Base-by-base conservation (phyloP, 225 moss, liverwort and hornwort genomes). In the Pseudoscleropodium purum region DNA sequence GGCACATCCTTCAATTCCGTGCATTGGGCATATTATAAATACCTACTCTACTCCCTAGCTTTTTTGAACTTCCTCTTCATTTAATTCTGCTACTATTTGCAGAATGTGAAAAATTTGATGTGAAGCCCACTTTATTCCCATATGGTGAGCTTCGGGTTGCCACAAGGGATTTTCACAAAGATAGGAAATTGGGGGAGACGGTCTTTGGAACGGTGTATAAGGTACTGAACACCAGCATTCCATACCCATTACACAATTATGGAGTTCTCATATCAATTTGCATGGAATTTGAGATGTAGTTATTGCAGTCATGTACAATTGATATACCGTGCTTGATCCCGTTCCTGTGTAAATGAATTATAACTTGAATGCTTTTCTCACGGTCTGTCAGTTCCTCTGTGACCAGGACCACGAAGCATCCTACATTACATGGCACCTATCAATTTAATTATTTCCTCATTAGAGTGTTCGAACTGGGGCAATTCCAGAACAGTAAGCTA, bases 311-410 rank as follows among this genome's bases (percentile, higher is more conserved):
- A 39, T 68, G 23, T 25, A 10, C 68, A 43, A 24, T 24, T 72
- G 33, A 5, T 76, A 9, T 34, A 51, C 5, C 0, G 0, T 75
- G 21, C 0, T 2, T 31, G 41, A 61, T 20, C 11, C 10, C 0
- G 10, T 19, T 47, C 6, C 2, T 45, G 33, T 9, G 16, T 15
- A 63, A 43, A 13, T 9, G 10, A 23, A 45, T 62, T 15, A 23
- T 63, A 27, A 81, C 31, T 62, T 62, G 19, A 62, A 31, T 41
- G 21, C 2, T 62, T 4, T 30, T 13, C 8, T 43, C 43, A 6
- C 20, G 45, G 45, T 9, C 3, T 45, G 5, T 39, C 0, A 4
- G 2, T 62, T 10, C 30, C 31, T 20, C 2, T 60, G 12, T n/a
- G 29, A 80, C 13, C 2, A 20, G 18, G 43, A 31, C 12, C 19